Base-by-base conservation (phyloP, 2,329 filamentous ascomycete species). In the Atkinsonella texensis region DNA sequence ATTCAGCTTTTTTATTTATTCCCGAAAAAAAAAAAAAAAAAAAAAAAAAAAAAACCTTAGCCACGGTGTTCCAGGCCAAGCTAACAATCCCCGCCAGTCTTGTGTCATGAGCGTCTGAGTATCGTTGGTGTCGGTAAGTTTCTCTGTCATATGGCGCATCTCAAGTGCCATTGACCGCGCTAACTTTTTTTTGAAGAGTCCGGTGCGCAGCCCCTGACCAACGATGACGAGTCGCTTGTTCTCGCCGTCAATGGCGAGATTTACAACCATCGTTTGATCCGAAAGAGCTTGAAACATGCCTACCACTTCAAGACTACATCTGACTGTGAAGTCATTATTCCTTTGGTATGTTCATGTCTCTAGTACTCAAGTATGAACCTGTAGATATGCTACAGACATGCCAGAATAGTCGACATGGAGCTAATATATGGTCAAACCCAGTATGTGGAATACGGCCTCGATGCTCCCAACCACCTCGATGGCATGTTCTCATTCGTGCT, bases 401-500 rank as follows among this genome's bases (percentile, higher is more conserved):
- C 4, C 15, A n/a, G 8, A 46, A 42, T 13, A 10, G 31, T 13
- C 17, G 18, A 8, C 38, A 2, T 18, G 32, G 23, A 12, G 42
- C 31, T 48, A 45, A 52, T 44, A 12, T 18, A 15, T 33, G 4
- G 15, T 31, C 39, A 12, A 18, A 23, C 42, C 13, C 53, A 95
- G 87, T 98, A 98, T 68, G 80, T 89, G 74, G 83, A 97, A 71
- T 81, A 94, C 79, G 93, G 84, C 63, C 77, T 94, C 60, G 89
- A 97, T 64, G 89, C 91, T 53, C 90, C 93, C 56, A 93, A 91
- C 71, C 77, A 89, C 70, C 83, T 98, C 60, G 93, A 98, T 68
- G 93, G 93, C 74, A 98, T 98, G 93, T 98, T 98, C 80, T 96
- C 91, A 15, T 98, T 94, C 74, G 90, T 98, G 52, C 80, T 98